These are phyloP conservation scores for Fusarium marasasianum DNA, from an alignment of 2,329 filamentous ascomycete species.

Conservation along the genomic window DNA sequence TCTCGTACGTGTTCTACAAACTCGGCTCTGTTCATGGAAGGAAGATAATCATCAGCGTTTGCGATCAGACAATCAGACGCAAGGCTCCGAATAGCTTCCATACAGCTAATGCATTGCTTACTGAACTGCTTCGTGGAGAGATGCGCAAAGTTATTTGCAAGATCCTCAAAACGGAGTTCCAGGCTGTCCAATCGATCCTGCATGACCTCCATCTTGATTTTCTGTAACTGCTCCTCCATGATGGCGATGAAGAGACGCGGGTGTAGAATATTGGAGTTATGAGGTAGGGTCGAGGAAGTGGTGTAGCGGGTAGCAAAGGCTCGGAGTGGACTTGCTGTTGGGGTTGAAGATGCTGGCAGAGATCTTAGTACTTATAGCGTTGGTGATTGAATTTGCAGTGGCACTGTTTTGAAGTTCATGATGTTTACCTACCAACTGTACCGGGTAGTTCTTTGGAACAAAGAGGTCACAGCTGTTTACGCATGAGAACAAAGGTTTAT, in stretches of 20 bases:
- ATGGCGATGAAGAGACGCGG: not conserved
- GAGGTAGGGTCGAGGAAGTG: no score
- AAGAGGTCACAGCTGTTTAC: no score
- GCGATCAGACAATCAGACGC: not conserved
- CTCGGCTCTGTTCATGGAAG: not conserved
- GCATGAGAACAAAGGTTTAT: no score
- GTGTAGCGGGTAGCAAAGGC: not conserved
- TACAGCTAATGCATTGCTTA: not conserved
- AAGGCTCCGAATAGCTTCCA: not conserved
- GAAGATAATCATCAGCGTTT: not conserved
- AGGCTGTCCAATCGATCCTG: not conserved
- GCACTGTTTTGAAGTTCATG: no score
- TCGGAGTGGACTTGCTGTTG: no score
- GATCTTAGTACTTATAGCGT: no score
- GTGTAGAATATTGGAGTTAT: not conserved
- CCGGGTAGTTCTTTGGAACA: no score
- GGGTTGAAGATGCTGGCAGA: no score
- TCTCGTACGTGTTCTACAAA: not conserved
- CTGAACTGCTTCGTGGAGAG: fast-evolving
- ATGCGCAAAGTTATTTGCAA: not conserved
- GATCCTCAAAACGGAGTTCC: not conserved
- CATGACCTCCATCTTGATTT: not conserved
- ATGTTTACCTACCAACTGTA: no score
- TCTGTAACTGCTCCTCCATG: not conserved
- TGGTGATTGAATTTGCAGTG: no score